A percentile compares a stretch with the other conserved stretches of the same genome.
Conservation (phyloP, 345 rosid genomes). For the Populus deltoides region DNA sequence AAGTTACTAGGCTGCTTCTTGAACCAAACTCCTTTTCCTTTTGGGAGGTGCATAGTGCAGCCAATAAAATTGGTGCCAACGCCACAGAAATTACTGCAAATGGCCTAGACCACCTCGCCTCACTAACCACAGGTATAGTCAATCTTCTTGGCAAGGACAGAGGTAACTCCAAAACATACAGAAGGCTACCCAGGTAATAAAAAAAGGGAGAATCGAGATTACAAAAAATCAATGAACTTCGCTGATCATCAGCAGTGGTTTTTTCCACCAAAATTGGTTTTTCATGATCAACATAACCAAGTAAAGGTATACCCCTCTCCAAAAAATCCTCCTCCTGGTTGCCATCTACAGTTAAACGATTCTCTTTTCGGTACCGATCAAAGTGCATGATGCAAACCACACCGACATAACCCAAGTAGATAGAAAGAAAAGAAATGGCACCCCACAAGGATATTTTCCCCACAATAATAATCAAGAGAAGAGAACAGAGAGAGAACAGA, state of each 20-base stretch:
- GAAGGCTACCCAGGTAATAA: constrained; percentile 25
- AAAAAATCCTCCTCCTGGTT: constrained; percentile 21
- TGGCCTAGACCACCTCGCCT: constrained; percentile 75
- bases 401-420: constrained; percentile 60
- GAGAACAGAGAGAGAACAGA: constrained; percentile 53
- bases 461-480: constrained; percentile 48
- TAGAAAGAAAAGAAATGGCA: constrained; percentile 53
- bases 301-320: constrained; percentile 48
- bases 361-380: constrained; percentile 7
- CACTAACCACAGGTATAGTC: constrained; percentile 73
- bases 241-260: constrained; percentile 10
- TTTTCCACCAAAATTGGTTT: constrained; percentile 24
- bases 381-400: constrained; percentile 55
- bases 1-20: constrained; percentile 40
- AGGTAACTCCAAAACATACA: constrained; percentile 59
- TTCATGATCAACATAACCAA: constrained; percentile 48
- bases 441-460: constrained; percentile 62
- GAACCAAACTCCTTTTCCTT: constrained; percentile 29
- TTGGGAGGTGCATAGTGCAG: constrained; percentile 51
- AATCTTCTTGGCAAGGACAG: constrained; percentile 73
- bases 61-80: constrained; percentile 66
- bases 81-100: constrained; percentile 61
- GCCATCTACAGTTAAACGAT: not conserved
- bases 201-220: constrained; percentile 28
- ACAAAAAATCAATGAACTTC: constrained; percentile 7